Conservation (phyloP, 352 stramenopile species). For the Pythium brassicae region DNA sequence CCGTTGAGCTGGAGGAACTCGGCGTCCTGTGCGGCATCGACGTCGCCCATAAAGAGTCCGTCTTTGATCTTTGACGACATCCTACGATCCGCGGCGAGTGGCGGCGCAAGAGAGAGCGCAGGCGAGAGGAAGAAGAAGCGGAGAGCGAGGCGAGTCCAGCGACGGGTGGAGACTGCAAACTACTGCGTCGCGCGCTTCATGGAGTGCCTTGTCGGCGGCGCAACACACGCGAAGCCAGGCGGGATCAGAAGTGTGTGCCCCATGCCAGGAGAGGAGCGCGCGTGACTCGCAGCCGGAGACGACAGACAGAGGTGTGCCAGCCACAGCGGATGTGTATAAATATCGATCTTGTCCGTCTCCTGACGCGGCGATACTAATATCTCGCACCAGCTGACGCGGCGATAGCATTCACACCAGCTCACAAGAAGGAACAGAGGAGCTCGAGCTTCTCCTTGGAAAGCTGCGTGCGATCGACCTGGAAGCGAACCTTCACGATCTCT, state of each 20-base stretch:
- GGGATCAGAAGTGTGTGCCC: conserved; percentile 2
- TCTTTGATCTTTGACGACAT: conserved; percentile 95
- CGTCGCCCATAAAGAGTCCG: conserved; percentile 92
- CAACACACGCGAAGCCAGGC: not conserved
- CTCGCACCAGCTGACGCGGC: not conserved
- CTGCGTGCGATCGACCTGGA: conserved; percentile 36
- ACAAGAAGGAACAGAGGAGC: conserved; percentile 65
- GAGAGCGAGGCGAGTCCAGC: not conserved
- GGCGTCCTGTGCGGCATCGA: conserved; percentile 88
- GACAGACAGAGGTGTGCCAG: no score
- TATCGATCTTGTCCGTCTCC: not conserved
- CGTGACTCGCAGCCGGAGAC: no score
- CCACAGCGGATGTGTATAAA: conserved; percentile 10
- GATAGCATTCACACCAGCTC: conserved; percentile 3
- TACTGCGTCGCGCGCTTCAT: conserved; percentile 7
- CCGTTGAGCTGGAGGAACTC: conserved; percentile 94
- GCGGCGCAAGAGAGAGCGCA: not conserved
- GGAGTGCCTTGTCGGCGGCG: not conserved
- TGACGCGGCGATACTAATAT: no score
- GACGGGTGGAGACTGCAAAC: not conserved
- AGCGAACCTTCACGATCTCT: conserved; percentile 64
- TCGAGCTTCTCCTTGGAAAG: conserved; percentile 29
- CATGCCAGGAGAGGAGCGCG: no score
- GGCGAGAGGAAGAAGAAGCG: not conserved
- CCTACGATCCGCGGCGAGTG: not conserved